These are phyloP conservation scores for Mycosphaerella arachidis DNA, from an alignment of 2,329 filamentous ascomycete species.

Conservation along the genomic window DNA sequence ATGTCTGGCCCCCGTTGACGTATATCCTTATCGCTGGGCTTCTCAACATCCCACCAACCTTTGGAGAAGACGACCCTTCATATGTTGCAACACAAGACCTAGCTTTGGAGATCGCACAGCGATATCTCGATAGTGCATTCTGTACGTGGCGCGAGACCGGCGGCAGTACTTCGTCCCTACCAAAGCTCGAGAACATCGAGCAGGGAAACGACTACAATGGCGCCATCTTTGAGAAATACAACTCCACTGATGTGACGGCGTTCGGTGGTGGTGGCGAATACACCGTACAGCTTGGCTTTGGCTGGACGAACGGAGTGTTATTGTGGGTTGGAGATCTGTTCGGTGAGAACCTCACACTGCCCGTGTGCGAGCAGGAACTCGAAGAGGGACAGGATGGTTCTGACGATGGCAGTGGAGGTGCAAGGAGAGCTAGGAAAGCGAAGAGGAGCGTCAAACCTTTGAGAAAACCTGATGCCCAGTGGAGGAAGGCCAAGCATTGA, in stretches of 20 bases:
- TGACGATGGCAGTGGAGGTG: not conserved
- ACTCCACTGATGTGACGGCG: constrained; percentile 55
- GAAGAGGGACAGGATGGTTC: constrained; percentile 9
- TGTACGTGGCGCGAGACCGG: constrained; percentile 68
- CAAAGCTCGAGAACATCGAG: constrained; percentile 47
- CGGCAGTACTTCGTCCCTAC: constrained; percentile 52
- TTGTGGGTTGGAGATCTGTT: constrained; percentile 64
- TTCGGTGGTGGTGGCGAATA: constrained; percentile 65
- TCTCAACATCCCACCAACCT: constrained; percentile 55
- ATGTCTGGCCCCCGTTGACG: constrained; percentile 65
- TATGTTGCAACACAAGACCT: constrained; percentile 53
- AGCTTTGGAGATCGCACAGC: constrained; percentile 57
- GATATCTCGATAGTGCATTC: constrained; percentile 63
- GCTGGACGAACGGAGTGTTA: constrained; percentile 66
- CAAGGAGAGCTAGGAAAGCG: not conserved
- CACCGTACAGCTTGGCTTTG: constrained; percentile 65
- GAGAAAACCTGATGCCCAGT: constrained; percentile 2
- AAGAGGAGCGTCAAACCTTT: not conserved
- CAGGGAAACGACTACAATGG: constrained; percentile 40
- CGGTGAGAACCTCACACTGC: constrained; percentile 50
- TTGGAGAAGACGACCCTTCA: constrained; percentile 50
- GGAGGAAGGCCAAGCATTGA: constrained; percentile 6
- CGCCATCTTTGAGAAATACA: constrained; percentile 68
- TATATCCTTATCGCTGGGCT: constrained; percentile 61
- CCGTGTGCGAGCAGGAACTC: constrained; percentile 36